Evolutionary conservation across 768 basidiomycete genomes (phyloP), one percentile per base, ranked within the genome.

Genomic region (Zangia roseola): DNA sequence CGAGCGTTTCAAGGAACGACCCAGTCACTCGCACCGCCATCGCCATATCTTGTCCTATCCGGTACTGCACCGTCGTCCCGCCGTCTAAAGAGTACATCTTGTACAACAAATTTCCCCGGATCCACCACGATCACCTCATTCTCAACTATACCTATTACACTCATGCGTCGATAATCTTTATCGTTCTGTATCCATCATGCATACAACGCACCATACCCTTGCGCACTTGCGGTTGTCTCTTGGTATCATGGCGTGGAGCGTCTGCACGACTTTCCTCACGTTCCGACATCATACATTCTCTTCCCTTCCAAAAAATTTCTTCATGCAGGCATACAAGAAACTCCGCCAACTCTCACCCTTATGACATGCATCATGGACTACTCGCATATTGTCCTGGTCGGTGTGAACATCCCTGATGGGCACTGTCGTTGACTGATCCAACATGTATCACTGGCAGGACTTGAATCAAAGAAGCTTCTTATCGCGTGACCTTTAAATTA

Each of bases 101-200:
- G 62, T 59, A 56, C 59, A 55, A 55, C 61, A 55, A 42, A 52
- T 42, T 44, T 40, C 20, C 35, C 31, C 42, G 23, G 24, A 54
- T 51, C 28, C 41, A 48, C 43, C 58, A 24, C 36, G 51, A 48
- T 48, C 55, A 38, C 31, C 36, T 41, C 46, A 49, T 50, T 44
- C 25, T 40, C 56, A 52, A 47, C 53, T 49, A 67, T 66, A 65
- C 54, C 61, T 51, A 24, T 41, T 56, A 58, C 61, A 55, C 46
- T 50, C 64, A 56, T 61, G 54, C 65, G 61, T 44, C 56, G 55
- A 52, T 62, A 65, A 60, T 57, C 47, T 44, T 66, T 62, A 62
- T 61, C 64, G 53, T 57, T 67, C 38, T 67, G 67, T 69, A 67
- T 69, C 65, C 60, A 62, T 65, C 63, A 56, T 58, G 54, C 65